These are phyloP conservation scores for Leucocoprinus leucothites DNA, from an alignment of 768 basidiomycete species.

Conservation along the genomic window DNA sequence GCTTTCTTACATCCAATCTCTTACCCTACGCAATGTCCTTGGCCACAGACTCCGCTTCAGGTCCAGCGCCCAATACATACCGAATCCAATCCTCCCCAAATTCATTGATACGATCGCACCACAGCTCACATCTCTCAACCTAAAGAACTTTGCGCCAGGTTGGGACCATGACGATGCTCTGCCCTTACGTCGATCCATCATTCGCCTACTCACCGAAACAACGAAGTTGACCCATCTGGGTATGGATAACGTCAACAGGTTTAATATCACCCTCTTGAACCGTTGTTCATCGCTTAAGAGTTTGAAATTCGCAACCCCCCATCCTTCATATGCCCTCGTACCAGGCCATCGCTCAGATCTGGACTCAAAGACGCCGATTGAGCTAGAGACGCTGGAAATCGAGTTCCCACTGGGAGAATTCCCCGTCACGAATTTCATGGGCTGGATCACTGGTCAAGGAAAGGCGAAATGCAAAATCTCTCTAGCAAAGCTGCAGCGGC, in stretches of 20 bases:
- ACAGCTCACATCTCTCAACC: neutral
- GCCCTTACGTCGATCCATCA: neutral
- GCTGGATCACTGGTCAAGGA: too few species aligned
- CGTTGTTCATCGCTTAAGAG: neutral
- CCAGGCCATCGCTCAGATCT: neutral
- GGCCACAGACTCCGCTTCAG: too few species aligned
- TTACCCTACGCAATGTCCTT: neutral
- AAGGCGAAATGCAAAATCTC: too few species aligned
- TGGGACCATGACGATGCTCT: neutral
- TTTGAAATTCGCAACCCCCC: neutral
- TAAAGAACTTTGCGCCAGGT: neutral
- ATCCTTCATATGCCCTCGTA: neutral
- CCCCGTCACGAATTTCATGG: too few species aligned
- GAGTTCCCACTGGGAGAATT: neutral
- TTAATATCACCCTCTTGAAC: neutral
- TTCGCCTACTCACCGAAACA: neutral
- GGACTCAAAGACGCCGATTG: neutral
- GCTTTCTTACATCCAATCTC: neutral
- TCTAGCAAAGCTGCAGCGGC: too few species aligned
- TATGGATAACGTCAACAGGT: neutral
- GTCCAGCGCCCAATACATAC: neutral
- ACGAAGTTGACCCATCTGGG: neutral
- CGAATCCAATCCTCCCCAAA: neutral
- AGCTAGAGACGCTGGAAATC: constrained; percentile 1
- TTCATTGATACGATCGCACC: constrained; percentile 5